Evolutionary conservation across 768 basidiomycete genomes (phyloP).

Genomic region (Lactarius psammicola): DNA sequence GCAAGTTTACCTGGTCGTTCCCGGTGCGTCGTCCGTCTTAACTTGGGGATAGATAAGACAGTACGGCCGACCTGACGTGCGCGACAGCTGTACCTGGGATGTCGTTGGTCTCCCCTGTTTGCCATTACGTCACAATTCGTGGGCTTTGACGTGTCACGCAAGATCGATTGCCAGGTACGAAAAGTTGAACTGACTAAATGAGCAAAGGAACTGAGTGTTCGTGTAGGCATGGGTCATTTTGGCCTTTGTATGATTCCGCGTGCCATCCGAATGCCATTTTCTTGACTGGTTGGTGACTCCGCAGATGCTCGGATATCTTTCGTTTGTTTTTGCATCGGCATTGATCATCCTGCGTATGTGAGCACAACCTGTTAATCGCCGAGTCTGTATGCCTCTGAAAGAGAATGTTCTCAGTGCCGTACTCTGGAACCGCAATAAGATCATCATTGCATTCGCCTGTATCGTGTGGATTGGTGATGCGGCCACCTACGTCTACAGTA

Average conservation of each 20-base stretch:
- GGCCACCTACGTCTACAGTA: neutral
- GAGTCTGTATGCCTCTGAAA: neutral
- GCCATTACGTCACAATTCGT: neutral
- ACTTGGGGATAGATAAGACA: neutral
- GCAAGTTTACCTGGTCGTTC: slow-evolving; percentile 22
- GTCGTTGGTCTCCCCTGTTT: slow-evolving; percentile 16
- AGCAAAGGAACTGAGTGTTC: neutral
- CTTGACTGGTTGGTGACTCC: neutral
- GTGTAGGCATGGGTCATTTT: slow-evolving; percentile 13
- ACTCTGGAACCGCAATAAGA: slow-evolving; percentile 17
- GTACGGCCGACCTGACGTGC: neutral
- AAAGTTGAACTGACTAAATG: neutral
- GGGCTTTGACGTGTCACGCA: neutral
- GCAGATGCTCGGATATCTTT: slow-evolving; percentile 15
- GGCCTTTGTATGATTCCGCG: slow-evolving; percentile 13
- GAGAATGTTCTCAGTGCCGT: neutral
- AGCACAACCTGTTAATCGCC: neutral
- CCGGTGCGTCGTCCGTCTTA: slow-evolving; percentile 5
- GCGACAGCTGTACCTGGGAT: slow-evolving; percentile 21
- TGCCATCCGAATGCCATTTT: neutral
- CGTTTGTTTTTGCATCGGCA: slow-evolving; percentile 20
- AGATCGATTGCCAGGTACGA: slow-evolving; percentile 16
- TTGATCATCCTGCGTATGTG: slow-evolving; percentile 23
- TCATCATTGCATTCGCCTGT: neutral
- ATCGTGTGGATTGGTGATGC: neutral